Conservation (phyloP, 805 yeast species). For the Phaffomyces antillensis region DNA sequence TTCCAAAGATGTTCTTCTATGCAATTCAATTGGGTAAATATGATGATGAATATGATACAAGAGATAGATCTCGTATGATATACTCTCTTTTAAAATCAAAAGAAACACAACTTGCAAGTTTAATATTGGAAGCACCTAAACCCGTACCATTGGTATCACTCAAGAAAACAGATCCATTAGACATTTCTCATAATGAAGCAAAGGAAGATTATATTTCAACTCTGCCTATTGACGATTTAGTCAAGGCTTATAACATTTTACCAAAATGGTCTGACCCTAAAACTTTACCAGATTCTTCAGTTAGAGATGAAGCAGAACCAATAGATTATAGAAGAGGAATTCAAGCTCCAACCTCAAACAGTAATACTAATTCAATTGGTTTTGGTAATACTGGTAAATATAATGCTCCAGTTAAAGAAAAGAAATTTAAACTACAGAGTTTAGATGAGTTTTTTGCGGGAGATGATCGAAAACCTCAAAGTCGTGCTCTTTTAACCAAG, state of each 20-base stretch:
- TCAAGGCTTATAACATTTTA: constrained; percentile 22
- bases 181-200: constrained; percentile 5
- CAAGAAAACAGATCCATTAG: constrained; percentile 16
- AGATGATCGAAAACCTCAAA: constrained; percentile 26
- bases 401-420: constrained; percentile 17
- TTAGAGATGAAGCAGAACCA: constrained; percentile 32
- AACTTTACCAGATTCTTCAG: constrained; percentile 24
- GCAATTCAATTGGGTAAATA: constrained; percentile 59
- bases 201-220: constrained; percentile 14
- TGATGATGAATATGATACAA: constrained; percentile 67
- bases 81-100: constrained; percentile 48
- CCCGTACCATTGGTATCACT: constrained; percentile 42
- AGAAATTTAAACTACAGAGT: constrained; percentile 59
- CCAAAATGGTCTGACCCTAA: constrained; percentile 40
- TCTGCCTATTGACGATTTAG: constrained; percentile 19
- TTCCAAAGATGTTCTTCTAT: constrained; percentile 50
- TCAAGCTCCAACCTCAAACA: background rate
- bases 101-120: constrained; percentile 54
- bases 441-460: constrained; percentile 76
- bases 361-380: background rate
- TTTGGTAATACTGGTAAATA: background rate
- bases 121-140: constrained; percentile 72
- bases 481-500: constrained; percentile 4
- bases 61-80: constrained; percentile 80
- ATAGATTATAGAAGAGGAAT: constrained; percentile 31